Conservation (phyloP, 2,329 filamentous ascomycete species). For the Phaeosphaeriaceae sp. region DNA sequence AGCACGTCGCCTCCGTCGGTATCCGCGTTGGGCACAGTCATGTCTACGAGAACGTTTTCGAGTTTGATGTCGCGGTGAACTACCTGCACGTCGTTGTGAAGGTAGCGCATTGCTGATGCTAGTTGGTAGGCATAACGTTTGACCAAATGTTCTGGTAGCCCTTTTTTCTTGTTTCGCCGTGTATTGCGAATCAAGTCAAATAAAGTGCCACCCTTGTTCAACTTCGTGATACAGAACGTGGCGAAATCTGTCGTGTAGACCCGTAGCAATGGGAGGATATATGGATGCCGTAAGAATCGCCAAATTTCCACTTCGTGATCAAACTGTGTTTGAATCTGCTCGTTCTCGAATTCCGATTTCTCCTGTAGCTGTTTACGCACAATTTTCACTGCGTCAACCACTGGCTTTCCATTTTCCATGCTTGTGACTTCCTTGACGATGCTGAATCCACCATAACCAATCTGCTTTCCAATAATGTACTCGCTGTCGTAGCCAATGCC, state of each 20-base stretch:
- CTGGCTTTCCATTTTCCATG: conserved; percentile 60
- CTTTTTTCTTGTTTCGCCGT: conserved; percentile 50
- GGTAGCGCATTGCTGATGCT: conserved; percentile 67
- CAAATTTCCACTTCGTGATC: conserved; percentile 73
- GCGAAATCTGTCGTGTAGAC: conserved; percentile 72
- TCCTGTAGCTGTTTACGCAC: conserved; percentile 65
- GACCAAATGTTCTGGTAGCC: conserved; percentile 59
- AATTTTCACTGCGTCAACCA: conserved; percentile 70
- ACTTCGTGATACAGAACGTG: conserved; percentile 71
- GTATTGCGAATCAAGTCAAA: conserved; percentile 67
- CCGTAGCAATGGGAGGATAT: conserved; percentile 66
- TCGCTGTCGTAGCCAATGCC: conserved; percentile 65
- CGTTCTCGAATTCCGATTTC: conserved; percentile 66
- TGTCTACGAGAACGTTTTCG: conserved; percentile 70
- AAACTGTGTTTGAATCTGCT: conserved; percentile 69
- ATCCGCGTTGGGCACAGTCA: conserved; percentile 55
- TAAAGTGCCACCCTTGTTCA: conserved; percentile 68
- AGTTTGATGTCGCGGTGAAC: conserved; percentile 73
- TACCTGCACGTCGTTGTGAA: conserved; percentile 70
- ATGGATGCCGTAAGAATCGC: conserved; percentile 67
- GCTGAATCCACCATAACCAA: conserved; percentile 71
- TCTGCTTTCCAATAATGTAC: conserved; percentile 71
- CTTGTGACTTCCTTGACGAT: conserved; percentile 71
- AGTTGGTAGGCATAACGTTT: conserved; percentile 68
- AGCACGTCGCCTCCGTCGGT: conserved; percentile 62